Conservation (phyloP, 2,329 filamentous ascomycete species). For the Trichophyton mentagrophytes region DNA sequence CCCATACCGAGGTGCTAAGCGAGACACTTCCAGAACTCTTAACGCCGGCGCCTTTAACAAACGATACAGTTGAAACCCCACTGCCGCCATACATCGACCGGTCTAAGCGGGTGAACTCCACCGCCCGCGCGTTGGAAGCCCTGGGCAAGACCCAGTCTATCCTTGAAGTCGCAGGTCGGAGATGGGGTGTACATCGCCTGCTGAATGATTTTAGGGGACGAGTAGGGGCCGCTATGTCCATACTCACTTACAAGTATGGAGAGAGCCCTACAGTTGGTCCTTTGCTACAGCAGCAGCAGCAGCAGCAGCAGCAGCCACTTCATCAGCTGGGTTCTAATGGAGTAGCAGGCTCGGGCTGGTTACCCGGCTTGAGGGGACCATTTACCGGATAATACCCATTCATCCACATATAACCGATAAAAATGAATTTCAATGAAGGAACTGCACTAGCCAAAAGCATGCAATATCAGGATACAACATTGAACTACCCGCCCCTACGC, state of each 20-base stretch:
- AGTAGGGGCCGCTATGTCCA: slow-evolving; percentile 19
- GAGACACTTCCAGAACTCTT: neutral
- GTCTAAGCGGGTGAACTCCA: neutral
- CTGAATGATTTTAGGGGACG: slow-evolving; percentile 23
- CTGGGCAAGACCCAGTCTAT: slow-evolving; percentile 23
- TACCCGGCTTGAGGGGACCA: neutral
- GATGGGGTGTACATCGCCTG: slow-evolving; percentile 23
- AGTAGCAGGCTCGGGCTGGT: neutral
- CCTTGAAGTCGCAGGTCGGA: slow-evolving; percentile 22
- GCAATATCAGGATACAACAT: too few relatives aligned
- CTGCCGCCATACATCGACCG: neutral
- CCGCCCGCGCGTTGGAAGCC: slow-evolving; percentile 15
- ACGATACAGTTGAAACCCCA: neutral
- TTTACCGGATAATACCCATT: neutral
- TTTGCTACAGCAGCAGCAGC: neutral
- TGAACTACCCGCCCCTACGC: too few relatives aligned
- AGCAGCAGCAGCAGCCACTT: neutral
- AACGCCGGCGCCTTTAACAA: neutral
- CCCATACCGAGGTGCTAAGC: slow-evolving; percentile 11
- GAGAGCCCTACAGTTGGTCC: neutral
- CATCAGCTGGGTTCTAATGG: neutral
- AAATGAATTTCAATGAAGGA: neutral
- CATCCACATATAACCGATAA: neutral
- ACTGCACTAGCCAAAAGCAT: neutral
- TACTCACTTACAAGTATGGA: slow-evolving; percentile 15